Conservation (phyloP, 495 filamentous ascomycete species). For the Aspergillus sclerotioniger region DNA sequence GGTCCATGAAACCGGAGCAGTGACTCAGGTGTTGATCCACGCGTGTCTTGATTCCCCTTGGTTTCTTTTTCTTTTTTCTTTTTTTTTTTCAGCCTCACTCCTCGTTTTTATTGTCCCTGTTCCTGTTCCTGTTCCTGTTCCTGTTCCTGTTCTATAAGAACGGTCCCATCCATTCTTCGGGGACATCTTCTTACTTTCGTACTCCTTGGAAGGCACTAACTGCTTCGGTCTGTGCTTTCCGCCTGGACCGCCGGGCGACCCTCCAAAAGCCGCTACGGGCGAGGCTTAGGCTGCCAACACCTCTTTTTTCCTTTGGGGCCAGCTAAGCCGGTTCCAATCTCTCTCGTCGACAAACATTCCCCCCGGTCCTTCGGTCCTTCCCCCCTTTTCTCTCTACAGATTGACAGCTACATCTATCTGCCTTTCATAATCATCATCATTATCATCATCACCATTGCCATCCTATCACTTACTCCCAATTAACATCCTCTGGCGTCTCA, state of each 20-base stretch:
- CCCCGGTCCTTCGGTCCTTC: slow-evolving; percentile 8
- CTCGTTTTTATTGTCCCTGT: neutral
- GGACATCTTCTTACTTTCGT: too few species aligned
- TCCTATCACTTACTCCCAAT: slow-evolving; percentile 4
- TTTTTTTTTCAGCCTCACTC: neutral
- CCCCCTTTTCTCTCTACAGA: slow-evolving; percentile 56
- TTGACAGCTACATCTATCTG: slow-evolving; percentile 29
- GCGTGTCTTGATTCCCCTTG: too few species aligned
- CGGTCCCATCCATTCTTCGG: too few species aligned
- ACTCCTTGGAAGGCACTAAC: too few species aligned
- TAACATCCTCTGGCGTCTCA: neutral
- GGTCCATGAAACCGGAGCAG: slow-evolving; percentile 2
- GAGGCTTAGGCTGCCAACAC: slow-evolving; percentile 1
- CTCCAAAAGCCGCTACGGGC: too few species aligned
- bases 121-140: slow-evolving; percentile 1
- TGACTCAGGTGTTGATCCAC: neutral
- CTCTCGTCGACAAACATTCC: slow-evolving; percentile 9
- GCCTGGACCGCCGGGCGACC: too few species aligned
- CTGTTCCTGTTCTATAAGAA: neutral
- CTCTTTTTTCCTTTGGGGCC: slow-evolving; percentile 16
- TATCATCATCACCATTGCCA: neutral
- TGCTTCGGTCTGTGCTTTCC: too few species aligned
- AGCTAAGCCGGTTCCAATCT: slow-evolving; percentile 20
- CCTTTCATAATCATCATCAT: neutral
- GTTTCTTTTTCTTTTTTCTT: too few species aligned